Evolutionary conservation across 1,284 basidiomycete species (phyloP), one percentile per base, ranked within the genome.

Genomic region (Naganishia albida): DNA sequence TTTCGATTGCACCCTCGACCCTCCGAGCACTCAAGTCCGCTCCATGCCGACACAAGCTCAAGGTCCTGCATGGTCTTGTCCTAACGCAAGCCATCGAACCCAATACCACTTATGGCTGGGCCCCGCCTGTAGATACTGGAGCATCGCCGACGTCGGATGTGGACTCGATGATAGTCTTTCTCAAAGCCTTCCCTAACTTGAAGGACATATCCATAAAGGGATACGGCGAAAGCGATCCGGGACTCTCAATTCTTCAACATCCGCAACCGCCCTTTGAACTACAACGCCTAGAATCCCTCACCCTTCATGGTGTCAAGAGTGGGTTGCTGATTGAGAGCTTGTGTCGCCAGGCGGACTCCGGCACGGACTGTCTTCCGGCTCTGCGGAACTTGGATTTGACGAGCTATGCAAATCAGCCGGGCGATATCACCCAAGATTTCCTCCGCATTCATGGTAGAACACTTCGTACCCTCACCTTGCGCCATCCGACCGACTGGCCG

Each of bases 1-100:
- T 65, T 44, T 46, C 49, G 13, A 40, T 65, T 13, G 64, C 54
- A 28, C 53, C 52, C 8, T 65, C 64, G 8, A 65, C 64, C 4
- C 13, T 57, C 2, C 54, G 64, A 4, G 49, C 64, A 1, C 25
- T 65, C 3, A 55, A 40, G 34, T 49, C 30, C 23, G 56, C 56
- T 15, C 56, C 56, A 2, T 49, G 44, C 40, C 60, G 57, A 15
- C 42, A 16, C 40, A 52, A 38, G 30, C 28, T 52, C 7, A 50
- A 51, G 30, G 60, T 62, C 2, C 26, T 62, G 25, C 49, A 51
- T 16, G 60, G 60, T 8, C 40, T 53, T 30, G 40, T 51, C 18
- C 40, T 62, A 1, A 62, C 42, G n/a, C 49, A 51, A n/a, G 48
- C 60, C 2, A 25, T 62, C 23, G 60, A 62, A 12, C 56, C 46